A percentile compares a stretch with the other conserved stretches of the same genome.
These are phyloP conservation scores for Pyronema domesticum DNA, from an alignment of 495 filamentous ascomycete species.

Conservation along the genomic window DNA sequence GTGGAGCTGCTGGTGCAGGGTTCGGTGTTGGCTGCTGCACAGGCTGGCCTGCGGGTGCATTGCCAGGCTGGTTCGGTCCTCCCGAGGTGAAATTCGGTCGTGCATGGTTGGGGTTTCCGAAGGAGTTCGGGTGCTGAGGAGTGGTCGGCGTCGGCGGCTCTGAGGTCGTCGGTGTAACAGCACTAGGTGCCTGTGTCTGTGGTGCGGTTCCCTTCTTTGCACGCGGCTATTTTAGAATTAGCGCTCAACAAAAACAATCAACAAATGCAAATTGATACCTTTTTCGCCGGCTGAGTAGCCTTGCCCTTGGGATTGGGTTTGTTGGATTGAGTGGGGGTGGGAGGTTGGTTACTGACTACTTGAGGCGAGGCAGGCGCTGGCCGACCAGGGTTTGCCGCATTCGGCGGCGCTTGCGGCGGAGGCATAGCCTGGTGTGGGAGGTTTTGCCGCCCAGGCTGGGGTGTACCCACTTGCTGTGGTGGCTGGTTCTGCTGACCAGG, in stretches of 20 bases:
- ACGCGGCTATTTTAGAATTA: slow-evolving; percentile 51
- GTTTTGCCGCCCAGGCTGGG: slow-evolving; percentile 38
- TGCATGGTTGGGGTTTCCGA: slow-evolving; percentile 26
- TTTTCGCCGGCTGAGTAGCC: slow-evolving; percentile 44
- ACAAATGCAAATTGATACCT: slow-evolving; percentile 44
- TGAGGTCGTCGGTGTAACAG: slow-evolving; percentile 51
- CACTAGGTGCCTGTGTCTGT: slow-evolving; percentile 56
- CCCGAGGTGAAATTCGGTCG: slow-evolving; percentile 5
- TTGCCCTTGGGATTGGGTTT: slow-evolving; percentile 68
- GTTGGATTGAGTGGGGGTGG: slow-evolving; percentile 61
- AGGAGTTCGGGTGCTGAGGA: slow-evolving; percentile 42
- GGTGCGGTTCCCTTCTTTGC: slow-evolving; percentile 50
- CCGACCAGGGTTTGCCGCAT: slow-evolving; percentile 39
- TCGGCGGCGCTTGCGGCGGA: slow-evolving; percentile 65
- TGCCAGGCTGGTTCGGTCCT: slow-evolving; percentile 28
- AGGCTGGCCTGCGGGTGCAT: slow-evolving; percentile 30
- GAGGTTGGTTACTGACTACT: slow-evolving; percentile 54
- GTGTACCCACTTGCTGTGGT: slow-evolving; percentile 49
- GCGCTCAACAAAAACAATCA: slow-evolving; percentile 26
- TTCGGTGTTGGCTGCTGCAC: slow-evolving; percentile 28
- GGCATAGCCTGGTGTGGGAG: slow-evolving; percentile 47
- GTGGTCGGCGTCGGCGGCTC: slow-evolving; percentile 73
- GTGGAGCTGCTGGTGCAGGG: slow-evolving; percentile 26
- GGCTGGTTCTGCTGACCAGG: slow-evolving; percentile 40
- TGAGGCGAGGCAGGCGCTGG: slow-evolving; percentile 65